These are phyloP conservation scores for Lipomyces starkeyi DNA, from an alignment of 805 yeast species.

Conservation along the genomic window DNA sequence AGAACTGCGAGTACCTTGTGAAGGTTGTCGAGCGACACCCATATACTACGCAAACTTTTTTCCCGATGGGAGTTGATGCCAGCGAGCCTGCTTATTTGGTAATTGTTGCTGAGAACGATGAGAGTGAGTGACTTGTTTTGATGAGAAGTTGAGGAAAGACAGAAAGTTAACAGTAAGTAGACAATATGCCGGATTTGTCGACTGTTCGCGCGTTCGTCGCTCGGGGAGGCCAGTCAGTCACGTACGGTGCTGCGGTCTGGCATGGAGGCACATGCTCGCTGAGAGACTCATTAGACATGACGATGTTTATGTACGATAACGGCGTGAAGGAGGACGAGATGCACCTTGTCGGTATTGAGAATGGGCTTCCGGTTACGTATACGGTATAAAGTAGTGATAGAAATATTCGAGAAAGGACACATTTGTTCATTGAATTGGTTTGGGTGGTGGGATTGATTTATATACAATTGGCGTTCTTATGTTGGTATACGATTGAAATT, in stretches of 20 bases:
- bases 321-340: constrained; percentile 25
- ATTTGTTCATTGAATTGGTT: background rate
- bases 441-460: background rate
- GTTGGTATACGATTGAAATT: background rate
- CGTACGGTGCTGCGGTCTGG: constrained; percentile 47
- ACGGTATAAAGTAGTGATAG: background rate
- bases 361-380: constrained; percentile 14
- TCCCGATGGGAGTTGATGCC: constrained; percentile 81
- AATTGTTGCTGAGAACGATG: constrained; percentile 69
- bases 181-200: constrained; percentile 63
- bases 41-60: constrained; percentile 81
- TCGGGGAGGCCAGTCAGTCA: constrained; percentile 83
- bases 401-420: background rate
- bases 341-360: constrained; percentile 21
- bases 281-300: constrained; percentile 25
- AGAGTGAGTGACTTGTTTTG: constrained; percentile 46
- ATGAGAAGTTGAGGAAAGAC: constrained; percentile 28
- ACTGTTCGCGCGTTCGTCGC: constrained; percentile 72
- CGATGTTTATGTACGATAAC: constrained; percentile 32
- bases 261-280: constrained; percentile 26
- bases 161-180: constrained; percentile 47
- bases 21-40: constrained; percentile 91
- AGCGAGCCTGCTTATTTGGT: constrained; percentile 67
- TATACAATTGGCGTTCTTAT: background rate
- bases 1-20: constrained; percentile 51